These are phyloP conservation scores for Camellia granthamiana DNA, from an alignment of 148 eudicot species.

Conservation along the genomic window DNA sequence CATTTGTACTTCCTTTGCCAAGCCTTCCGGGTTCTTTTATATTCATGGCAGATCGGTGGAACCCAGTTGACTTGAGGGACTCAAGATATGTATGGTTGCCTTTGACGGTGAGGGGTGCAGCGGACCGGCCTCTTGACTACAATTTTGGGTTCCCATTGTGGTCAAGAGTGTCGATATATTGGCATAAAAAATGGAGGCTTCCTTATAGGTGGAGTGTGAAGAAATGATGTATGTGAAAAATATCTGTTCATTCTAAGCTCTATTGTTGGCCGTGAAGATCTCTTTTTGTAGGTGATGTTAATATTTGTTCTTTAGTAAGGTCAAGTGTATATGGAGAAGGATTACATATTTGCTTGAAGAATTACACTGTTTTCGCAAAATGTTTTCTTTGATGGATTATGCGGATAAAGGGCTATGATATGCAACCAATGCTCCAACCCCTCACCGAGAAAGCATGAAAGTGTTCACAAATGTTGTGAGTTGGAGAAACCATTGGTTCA, in stretches of 20 bases:
- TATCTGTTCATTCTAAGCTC: background rate
- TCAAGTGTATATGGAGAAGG: background rate
- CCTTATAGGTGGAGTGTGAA: conserved; percentile 51
- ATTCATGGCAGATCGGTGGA: conserved; percentile 97
- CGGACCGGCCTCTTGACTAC: conserved; percentile 78
- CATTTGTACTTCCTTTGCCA: conserved; percentile 78
- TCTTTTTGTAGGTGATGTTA: background rate
- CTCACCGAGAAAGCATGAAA: no score
- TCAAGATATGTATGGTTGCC: conserved; percentile 97
- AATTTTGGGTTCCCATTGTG: conserved; percentile 91
- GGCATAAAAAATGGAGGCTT: conserved; percentile 93
- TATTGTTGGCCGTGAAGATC: background rate
- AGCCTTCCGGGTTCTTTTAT: conserved; percentile 63
- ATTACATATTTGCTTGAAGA: background rate
- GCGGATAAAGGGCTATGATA: no score
- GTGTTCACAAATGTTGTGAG: background rate
- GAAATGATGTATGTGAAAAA: conserved; percentile 1
- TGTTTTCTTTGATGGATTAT: no score
- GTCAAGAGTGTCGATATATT: conserved; percentile 86
- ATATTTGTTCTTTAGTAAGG: background rate
- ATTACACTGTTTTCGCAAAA: background rate
- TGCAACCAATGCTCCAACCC: no score
- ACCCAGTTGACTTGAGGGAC: conserved; percentile 85
- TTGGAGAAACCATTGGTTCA: background rate
- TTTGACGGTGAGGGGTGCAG: conserved; percentile 65